Conservation (phyloP, 1,139 yeast species). For the Yamadazyma dushanensis region DNA sequence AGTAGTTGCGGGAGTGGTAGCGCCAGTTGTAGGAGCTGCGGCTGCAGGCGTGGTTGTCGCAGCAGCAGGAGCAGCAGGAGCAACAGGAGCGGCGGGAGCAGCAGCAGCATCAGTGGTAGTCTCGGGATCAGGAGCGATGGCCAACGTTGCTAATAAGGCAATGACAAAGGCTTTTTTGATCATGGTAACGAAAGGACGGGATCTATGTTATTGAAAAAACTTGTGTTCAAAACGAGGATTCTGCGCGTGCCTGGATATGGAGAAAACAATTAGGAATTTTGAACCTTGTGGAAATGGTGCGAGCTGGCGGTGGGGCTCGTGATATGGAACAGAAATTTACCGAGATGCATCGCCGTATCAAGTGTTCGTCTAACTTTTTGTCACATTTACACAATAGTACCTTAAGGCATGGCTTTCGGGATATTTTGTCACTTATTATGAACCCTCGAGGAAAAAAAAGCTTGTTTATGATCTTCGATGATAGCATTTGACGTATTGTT, state of each 20-base stretch:
- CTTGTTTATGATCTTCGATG: too few relatives aligned
- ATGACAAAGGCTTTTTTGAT: neutral
- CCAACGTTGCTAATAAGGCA: neutral
- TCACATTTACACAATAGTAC: too few relatives aligned
- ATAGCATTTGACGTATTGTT: neutral
- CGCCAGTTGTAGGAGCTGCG: slow-evolving; percentile 12
- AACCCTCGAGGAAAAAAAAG: too few relatives aligned
- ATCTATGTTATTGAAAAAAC: neutral
- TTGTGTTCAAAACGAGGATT: slow-evolving; percentile 2
- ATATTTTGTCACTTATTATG: too few relatives aligned
- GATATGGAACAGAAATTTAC: too few relatives aligned
- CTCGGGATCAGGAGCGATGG: slow-evolving; percentile 11
- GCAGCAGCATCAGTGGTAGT: slow-evolving; percentile 14
- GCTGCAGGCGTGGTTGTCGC: slow-evolving; percentile 8
- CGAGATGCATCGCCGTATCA: too few relatives aligned
- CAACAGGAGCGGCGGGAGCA: slow-evolving; percentile 13
- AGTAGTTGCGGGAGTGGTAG: slow-evolving; percentile 6
- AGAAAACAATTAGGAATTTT: neutral
- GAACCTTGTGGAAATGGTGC: slow-evolving; percentile 1
- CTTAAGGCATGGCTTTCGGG: too few relatives aligned
- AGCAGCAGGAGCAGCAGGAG: slow-evolving; percentile 14
- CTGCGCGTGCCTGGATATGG: neutral
- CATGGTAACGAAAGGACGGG: neutral
- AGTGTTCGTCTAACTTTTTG: too few relatives aligned
- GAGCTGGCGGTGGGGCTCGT: neutral